Evolutionary conservation across 1,284 basidiomycete species (phyloP).

Genomic region (Pseudozyma hubeiensis): DNA sequence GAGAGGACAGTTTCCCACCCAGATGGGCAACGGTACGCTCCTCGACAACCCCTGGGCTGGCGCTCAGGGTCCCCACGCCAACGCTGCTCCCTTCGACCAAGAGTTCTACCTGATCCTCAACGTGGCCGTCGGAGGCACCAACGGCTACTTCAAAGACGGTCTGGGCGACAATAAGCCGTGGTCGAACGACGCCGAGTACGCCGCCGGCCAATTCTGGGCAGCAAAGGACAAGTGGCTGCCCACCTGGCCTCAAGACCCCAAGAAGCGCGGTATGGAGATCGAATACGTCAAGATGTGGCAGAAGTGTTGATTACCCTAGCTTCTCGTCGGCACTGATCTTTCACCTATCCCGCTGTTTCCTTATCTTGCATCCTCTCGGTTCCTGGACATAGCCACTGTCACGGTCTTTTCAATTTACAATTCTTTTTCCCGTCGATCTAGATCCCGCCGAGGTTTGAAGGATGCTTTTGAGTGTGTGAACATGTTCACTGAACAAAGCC

Average conservation of each 20-base stretch:
- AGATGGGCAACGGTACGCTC: slow-evolving; percentile 78
- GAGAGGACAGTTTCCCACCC: slow-evolving; percentile 79
- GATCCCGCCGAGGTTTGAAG: no score
- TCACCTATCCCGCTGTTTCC: no score
- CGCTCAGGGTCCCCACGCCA: slow-evolving; percentile 68
- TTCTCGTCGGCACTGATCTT: no score
- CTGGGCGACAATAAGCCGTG: slow-evolving; percentile 81
- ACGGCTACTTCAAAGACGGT: slow-evolving; percentile 78
- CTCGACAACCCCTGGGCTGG: slow-evolving; percentile 71
- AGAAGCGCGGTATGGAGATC: slow-evolving; percentile 77
- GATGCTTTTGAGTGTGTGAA: no score
- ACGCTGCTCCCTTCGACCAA: slow-evolving; percentile 82
- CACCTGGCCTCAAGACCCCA: slow-evolving; percentile 36
- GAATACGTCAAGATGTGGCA: slow-evolving; percentile 80
- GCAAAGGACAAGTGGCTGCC: slow-evolving; percentile 61
- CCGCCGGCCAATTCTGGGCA: slow-evolving; percentile 79
- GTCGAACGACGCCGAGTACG: slow-evolving; percentile 77
- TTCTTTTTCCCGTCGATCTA: no score
- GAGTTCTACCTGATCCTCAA: slow-evolving; percentile 84
- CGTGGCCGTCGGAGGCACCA: slow-evolving; percentile 83
- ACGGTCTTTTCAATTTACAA: no score
- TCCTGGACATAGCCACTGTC: no score
- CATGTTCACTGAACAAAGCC: slow-evolving; percentile 15
- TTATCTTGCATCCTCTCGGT: no score
- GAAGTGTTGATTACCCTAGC: slow-evolving; percentile 25